Conservation (phyloP, 179 eudicot species). For the Silene coronaria region DNA sequence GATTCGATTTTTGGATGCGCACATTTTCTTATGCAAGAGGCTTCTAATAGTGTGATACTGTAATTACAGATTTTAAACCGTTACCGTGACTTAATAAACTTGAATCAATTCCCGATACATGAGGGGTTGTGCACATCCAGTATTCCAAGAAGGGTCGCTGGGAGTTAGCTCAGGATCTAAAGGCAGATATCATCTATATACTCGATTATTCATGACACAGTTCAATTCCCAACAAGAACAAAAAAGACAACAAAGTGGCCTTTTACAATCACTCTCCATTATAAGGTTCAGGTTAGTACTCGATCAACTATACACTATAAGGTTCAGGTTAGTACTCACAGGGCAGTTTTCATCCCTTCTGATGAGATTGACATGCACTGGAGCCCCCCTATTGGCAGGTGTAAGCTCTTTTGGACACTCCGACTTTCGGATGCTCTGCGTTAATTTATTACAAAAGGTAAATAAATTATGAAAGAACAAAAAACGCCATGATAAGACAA, state of each 20-base stretch:
- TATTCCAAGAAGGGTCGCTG: too few species aligned
- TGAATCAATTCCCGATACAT: too few species aligned
- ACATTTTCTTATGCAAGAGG: too few species aligned
- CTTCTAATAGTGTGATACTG: too few species aligned
- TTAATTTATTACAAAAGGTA: constrained; percentile 2
- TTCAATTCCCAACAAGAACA: neutral
- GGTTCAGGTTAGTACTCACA: constrained; percentile 37
- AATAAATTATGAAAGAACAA: neutral
- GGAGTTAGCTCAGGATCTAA: too few species aligned
- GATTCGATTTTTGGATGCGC: too few species aligned
- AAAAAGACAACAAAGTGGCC: neutral
- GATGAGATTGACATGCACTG: constrained; percentile 62
- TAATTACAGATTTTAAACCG: too few species aligned
- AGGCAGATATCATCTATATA: neutral
- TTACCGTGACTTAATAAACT: too few species aligned
- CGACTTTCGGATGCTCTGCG: constrained; percentile 69
- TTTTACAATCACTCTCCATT: neutral
- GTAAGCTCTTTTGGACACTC: constrained; percentile 85
- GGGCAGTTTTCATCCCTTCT: constrained; percentile 60
- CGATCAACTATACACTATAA: neutral
- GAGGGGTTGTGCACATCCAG: too few species aligned
- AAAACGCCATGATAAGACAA: neutral
- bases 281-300: constrained; percentile 23
- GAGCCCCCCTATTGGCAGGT: constrained; percentile 55
- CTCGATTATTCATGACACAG: neutral